phyloP scores from a whole-genome alignment of 2,329 filamentous ascomycete genomes.

The Aspergillus niger region DNA sequence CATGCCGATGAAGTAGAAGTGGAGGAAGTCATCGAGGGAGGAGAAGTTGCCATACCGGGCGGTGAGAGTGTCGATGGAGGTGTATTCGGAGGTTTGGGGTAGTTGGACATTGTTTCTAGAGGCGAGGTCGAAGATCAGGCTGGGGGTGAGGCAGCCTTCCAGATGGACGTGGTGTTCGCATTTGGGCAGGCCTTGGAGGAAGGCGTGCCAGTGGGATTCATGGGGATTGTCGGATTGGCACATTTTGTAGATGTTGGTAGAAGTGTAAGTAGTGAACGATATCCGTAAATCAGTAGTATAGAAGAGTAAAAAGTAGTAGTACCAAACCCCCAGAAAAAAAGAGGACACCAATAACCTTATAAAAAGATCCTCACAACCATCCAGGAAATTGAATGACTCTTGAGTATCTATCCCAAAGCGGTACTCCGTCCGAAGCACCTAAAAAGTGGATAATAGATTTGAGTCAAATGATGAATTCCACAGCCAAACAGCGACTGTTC shows the following conservation, averaged over 20 bases:
- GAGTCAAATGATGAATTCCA: too few relatives aligned
- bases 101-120: constrained; percentile 65
- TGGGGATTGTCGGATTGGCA: constrained; percentile 47
- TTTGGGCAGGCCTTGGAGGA: constrained; percentile 70
- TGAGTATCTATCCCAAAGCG: too few relatives aligned
- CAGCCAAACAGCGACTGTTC: neutral
- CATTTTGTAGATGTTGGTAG: constrained; percentile 43
- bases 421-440: too few relatives aligned
- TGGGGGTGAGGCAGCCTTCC: constrained; percentile 71
- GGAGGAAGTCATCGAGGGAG: constrained; percentile 74
- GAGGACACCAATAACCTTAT: too few relatives aligned
- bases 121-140: constrained; percentile 70
- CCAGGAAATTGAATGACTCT: too few relatives aligned
- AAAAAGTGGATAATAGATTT: neutral
- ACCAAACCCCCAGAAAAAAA: too few relatives aligned
- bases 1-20: constrained; percentile 78
- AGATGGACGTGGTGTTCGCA: constrained; percentile 82
- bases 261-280: too few relatives aligned
- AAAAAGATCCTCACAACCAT: too few relatives aligned
- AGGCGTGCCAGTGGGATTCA: constrained; percentile 51
- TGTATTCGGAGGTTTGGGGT: constrained; percentile 60
- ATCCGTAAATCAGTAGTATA: too few relatives aligned
- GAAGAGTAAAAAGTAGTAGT: too few relatives aligned
- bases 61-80: constrained; percentile 60
- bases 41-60: constrained; percentile 68